Conservation (phyloP, 768 basidiomycete species). For the Lyophyllum semitale region DNA sequence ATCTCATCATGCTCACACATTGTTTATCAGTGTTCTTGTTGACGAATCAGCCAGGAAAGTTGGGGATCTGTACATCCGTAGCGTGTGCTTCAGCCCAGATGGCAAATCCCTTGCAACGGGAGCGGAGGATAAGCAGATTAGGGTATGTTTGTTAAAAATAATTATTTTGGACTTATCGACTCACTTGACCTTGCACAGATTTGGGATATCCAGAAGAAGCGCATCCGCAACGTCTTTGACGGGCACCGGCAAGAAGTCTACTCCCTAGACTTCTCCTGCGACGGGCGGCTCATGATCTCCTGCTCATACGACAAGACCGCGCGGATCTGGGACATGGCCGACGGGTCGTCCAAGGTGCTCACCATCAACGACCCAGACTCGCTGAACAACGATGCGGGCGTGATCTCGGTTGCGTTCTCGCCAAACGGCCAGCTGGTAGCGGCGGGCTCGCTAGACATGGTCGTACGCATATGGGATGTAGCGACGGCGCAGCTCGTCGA, state of each 20-base stretch:
- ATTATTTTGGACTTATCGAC: slow-evolving; percentile 7
- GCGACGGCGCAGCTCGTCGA: slow-evolving; percentile 68
- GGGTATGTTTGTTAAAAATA: slow-evolving; percentile 48
- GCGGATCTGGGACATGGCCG: slow-evolving; percentile 48
- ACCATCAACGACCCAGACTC: slow-evolving; percentile 55
- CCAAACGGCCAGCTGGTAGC: slow-evolving; percentile 70
- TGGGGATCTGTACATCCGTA: slow-evolving; percentile 90
- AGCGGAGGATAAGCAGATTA: slow-evolving; percentile 86
- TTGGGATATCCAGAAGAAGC: slow-evolving; percentile 86
- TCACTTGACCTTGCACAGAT: slow-evolving; percentile 67
- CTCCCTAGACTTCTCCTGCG: slow-evolving; percentile 88
- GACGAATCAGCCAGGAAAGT: slow-evolving; percentile 75
- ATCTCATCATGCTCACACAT: slow-evolving; percentile 1
- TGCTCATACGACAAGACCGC: slow-evolving; percentile 75
- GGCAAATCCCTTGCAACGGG: slow-evolving; percentile 90
- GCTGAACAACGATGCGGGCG: slow-evolving; percentile 56
- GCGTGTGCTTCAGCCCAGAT: slow-evolving; percentile 87
- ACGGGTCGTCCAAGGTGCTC: slow-evolving; percentile 41
- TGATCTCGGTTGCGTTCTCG: slow-evolving; percentile 79
- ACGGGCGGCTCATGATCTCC: slow-evolving; percentile 84
- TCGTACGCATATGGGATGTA: slow-evolving; percentile 86
- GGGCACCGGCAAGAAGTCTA: slow-evolving; percentile 95
- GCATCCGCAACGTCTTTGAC: slow-evolving; percentile 78
- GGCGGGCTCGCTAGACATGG: slow-evolving; percentile 72
- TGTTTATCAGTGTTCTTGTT: slow-evolving; percentile 68